Conservation (phyloP, 306 rosid genomes). For the Gastrolobium villosum region DNA sequence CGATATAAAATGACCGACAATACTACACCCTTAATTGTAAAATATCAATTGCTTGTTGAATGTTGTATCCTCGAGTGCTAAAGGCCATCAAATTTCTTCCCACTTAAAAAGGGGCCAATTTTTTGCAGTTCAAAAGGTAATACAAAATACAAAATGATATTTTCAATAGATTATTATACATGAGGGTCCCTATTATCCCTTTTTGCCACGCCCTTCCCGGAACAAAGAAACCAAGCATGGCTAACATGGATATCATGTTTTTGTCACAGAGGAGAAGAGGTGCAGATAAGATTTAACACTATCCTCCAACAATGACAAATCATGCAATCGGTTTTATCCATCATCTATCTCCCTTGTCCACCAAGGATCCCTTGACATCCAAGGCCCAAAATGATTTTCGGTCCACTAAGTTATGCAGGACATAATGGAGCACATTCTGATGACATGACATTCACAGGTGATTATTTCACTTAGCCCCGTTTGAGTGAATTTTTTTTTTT, state of each 20-base stretch:
- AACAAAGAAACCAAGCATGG: conserved; percentile 68
- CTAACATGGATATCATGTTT: conserved; percentile 59
- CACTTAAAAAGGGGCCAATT: conserved; percentile 13
- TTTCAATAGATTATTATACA: conserved; percentile 46
- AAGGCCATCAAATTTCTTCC: conserved; percentile 31
- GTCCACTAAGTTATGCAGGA: conserved; percentile 41
- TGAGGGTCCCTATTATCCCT: conserved; percentile 53
- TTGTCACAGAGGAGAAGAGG: conserved; percentile 50
- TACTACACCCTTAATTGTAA: no score
- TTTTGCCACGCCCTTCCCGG: conserved; percentile 49
- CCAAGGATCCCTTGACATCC: conserved; percentile 55
- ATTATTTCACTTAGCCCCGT: conserved; percentile 32
- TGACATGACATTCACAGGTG: conserved; percentile 35
- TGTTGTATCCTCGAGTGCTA: conserved; percentile 32
- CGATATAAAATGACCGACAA: no score
- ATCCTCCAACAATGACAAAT: conserved; percentile 42
- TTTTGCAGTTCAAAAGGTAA: conserved; percentile 40
- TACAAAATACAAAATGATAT: conserved; percentile 29
- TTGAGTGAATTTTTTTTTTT: no score
- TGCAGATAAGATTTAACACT: conserved; percentile 48
- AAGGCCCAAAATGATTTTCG: conserved; percentile 32
- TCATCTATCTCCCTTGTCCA: conserved; percentile 46
- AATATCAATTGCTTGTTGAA: no score
- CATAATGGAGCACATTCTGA: conserved; percentile 40
- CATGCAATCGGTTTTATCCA: conserved; percentile 42